Conservation (phyloP, 768 basidiomycete species). For the Paxillus rubicundulus region DNA sequence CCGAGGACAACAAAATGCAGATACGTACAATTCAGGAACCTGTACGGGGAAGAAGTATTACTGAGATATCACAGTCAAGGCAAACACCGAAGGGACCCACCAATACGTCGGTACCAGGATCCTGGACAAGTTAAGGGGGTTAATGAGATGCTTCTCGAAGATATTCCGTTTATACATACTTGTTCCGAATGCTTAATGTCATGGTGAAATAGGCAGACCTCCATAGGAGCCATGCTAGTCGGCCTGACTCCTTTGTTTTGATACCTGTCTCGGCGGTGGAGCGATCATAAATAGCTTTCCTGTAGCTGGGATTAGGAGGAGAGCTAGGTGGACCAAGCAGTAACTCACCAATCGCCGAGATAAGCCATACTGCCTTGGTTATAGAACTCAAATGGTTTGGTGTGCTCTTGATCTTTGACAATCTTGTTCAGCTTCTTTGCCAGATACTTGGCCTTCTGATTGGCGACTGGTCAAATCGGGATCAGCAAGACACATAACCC, state of each 20-base stretch:
- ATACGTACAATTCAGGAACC: conserved; percentile 67
- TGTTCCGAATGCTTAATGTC: conserved; percentile 71
- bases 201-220: conserved; percentile 78
- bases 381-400: conserved; percentile 63
- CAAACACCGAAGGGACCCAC: conserved; percentile 35
- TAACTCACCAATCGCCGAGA: conserved; percentile 65
- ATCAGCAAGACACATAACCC: conserved; percentile 17
- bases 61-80: conserved; percentile 15
- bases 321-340: not conserved
- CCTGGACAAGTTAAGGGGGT: conserved; percentile 30
- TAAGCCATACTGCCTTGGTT: conserved; percentile 79
- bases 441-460: conserved; percentile 72
- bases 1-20: conserved; percentile 4
- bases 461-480: conserved; percentile 51
- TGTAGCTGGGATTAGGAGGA: conserved; percentile 23
- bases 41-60: conserved; percentile 19
- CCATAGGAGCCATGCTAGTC: conserved; percentile 78
- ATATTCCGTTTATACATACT: conserved; percentile 39
- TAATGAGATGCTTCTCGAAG: conserved; percentile 9
- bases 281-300: conserved; percentile 79
- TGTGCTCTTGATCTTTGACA: conserved; percentile 45
- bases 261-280: conserved; percentile 47
- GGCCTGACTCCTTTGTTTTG: conserved; percentile 59
- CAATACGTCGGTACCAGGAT: conserved; percentile 69
- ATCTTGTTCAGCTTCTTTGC: conserved; percentile 64